Conservation (phyloP, 2,329 filamentous ascomycete genomes). For the Fusarium pseudograminearum region DNA sequence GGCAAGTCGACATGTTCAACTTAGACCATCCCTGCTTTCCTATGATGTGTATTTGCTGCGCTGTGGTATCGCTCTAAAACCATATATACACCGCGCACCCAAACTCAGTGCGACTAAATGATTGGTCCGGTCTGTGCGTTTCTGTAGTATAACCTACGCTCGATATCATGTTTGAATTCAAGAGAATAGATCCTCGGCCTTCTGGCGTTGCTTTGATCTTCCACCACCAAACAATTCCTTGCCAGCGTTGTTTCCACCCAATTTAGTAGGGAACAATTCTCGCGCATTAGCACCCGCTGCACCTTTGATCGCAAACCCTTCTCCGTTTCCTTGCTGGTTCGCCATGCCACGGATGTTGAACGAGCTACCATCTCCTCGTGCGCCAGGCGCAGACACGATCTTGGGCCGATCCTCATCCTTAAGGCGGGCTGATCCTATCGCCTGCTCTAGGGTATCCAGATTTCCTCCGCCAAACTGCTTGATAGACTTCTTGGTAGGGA, state of each 20-base stretch:
- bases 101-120: slow-evolving; percentile 19
- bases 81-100: slow-evolving; percentile 35
- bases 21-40: slow-evolving; percentile 4
- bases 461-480: slow-evolving; percentile 47
- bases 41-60: slow-evolving; percentile 33
- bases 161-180: slow-evolving; percentile 58
- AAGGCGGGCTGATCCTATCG: slow-evolving; percentile 55
- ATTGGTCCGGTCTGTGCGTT: slow-evolving; percentile 5
- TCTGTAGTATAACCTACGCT: slow-evolving; percentile 1
- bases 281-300: slow-evolving; percentile 60
- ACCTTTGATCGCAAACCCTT: slow-evolving; percentile 76
- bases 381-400: slow-evolving; percentile 67
- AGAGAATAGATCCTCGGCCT: slow-evolving; percentile 79
- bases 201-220: slow-evolving; percentile 68
- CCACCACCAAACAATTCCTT: slow-evolving; percentile 75
- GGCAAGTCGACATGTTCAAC: not conserved
- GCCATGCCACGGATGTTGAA: slow-evolving; percentile 73
- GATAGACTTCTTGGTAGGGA: slow-evolving; percentile 52
- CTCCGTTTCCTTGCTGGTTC: slow-evolving; percentile 57
- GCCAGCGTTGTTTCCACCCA: slow-evolving; percentile 66
- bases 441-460: slow-evolving; percentile 55
- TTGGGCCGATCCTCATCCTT: slow-evolving; percentile 60
- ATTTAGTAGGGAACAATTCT: slow-evolving; percentile 77
- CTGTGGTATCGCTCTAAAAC: slow-evolving; percentile 48
- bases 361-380: slow-evolving; percentile 55